phyloP scores from a whole-genome alignment of 2,329 filamentous ascomycete species.

The Cercospora zeae-maydis region DNA sequence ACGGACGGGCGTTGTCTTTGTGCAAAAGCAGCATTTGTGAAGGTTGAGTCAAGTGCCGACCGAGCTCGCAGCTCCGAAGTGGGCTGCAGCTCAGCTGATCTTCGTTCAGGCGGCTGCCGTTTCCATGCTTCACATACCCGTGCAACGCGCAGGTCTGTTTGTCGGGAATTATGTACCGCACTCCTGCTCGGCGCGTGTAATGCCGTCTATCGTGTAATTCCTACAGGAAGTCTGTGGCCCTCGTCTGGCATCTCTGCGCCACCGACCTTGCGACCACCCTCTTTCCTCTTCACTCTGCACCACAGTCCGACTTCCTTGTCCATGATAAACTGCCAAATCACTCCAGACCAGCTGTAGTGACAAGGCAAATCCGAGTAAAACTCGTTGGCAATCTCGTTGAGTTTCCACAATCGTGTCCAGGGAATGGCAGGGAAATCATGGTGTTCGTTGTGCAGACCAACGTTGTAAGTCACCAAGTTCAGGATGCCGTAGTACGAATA shows the following conservation, averaged over 20 bases:
- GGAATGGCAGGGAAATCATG: slow-evolving; percentile 97
- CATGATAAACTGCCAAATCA: slow-evolving; percentile 92
- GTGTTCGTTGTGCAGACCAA: slow-evolving; percentile 97
- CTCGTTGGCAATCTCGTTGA: slow-evolving; percentile 78
- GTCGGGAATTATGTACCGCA: background rate
- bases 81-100: slow-evolving; percentile 1
- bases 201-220: slow-evolving; percentile 13
- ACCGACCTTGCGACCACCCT: slow-evolving; percentile 64
- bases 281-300: slow-evolving; percentile 87
- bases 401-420: slow-evolving; percentile 77
- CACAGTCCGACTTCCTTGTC: slow-evolving; percentile 86
- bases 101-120: background rate
- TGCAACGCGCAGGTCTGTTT: background rate
- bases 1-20: background rate
- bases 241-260: slow-evolving; percentile 8
- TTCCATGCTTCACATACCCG: background rate
- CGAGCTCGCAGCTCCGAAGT: background rate
- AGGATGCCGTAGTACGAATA: slow-evolving; percentile 94
- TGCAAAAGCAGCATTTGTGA: background rate
- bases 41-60: background rate
- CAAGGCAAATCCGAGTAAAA: slow-evolving; percentile 86
- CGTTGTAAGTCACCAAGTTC: slow-evolving; percentile 93
- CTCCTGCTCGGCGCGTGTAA: background rate
- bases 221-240: slow-evolving; percentile 18
- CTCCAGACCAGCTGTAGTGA: slow-evolving; percentile 86